These are phyloP conservation scores for Boletus fagicola DNA, from an alignment of 768 basidiomycete species.

Conservation along the genomic window DNA sequence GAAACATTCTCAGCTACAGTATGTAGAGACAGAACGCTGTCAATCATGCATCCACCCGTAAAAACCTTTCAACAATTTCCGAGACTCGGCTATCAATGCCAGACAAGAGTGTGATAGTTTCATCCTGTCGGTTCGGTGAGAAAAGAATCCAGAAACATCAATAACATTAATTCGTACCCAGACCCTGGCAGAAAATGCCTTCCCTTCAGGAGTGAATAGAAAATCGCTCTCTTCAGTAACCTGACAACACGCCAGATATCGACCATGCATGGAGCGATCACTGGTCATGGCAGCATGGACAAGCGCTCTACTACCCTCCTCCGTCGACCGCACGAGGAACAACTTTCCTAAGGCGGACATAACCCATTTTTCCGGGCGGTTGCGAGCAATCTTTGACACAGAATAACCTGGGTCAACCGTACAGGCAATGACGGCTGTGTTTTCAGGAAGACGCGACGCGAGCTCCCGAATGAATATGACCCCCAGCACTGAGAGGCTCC, in stretches of 20 bases:
- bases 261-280: constrained; percentile 29
- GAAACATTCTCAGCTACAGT: too few species aligned
- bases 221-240: constrained; percentile 33
- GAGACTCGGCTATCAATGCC: constrained; percentile 22
- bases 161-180: constrained; percentile 31
- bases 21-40: not conserved
- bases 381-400: constrained; percentile 28
- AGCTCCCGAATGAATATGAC: constrained; percentile 37
- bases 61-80: constrained; percentile 16
- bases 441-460: constrained; percentile 23
- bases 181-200: constrained; percentile 25
- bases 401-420: constrained; percentile 36
- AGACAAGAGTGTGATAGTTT: constrained; percentile 22
- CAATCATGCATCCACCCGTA: constrained; percentile 1
- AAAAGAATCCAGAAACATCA: not conserved
- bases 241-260: constrained; percentile 28
- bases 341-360: constrained; percentile 5
- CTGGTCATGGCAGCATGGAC: constrained; percentile 33
- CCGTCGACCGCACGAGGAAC: constrained; percentile 28
- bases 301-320: constrained; percentile 37
- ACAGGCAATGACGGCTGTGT: constrained; percentile 25
- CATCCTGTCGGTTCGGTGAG: constrained; percentile 15
- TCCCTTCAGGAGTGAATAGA: constrained; percentile 29
- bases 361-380: not conserved
- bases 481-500: constrained; percentile 25